Conservation (phyloP, 495 filamentous ascomycete genomes). For the Daldinia decipiens region DNA sequence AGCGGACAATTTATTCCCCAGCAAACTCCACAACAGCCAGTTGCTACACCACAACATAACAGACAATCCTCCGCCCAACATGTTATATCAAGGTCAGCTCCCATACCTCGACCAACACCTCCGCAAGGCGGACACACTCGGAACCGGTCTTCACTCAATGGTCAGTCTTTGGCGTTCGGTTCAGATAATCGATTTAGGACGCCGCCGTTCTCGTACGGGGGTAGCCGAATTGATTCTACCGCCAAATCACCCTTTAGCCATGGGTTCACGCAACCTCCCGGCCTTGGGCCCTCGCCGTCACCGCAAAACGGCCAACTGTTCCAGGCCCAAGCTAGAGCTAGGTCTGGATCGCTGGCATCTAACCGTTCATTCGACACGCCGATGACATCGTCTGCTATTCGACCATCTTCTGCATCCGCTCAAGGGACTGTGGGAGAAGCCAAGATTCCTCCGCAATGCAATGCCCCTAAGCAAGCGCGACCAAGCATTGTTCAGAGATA, state of each 20-base stretch:
- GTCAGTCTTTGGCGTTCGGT: slow-evolving; percentile 39
- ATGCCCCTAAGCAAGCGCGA: slow-evolving; percentile 26
- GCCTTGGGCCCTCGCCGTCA: slow-evolving; percentile 46
- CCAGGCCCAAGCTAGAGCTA: slow-evolving; percentile 47
- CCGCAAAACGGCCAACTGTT: slow-evolving; percentile 48
- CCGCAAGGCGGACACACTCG: slow-evolving; percentile 41
- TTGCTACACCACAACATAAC: slow-evolving; percentile 15
- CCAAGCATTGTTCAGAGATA: slow-evolving; percentile 57
- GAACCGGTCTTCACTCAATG: slow-evolving; percentile 44
- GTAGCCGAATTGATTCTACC: slow-evolving; percentile 38
- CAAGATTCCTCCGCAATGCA: slow-evolving; percentile 25
- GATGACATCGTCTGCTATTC: slow-evolving; percentile 48
- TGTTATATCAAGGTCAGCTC: slow-evolving; percentile 31
- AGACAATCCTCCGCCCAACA: slow-evolving; percentile 32
- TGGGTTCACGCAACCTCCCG: slow-evolving; percentile 47
- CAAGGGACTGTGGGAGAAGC: slow-evolving; percentile 41
- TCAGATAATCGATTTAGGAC: slow-evolving; percentile 47
- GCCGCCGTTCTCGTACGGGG: slow-evolving; percentile 48
- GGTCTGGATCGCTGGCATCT: slow-evolving; percentile 47
- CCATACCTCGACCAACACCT: slow-evolving; percentile 37
- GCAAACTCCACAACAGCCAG: neutral
- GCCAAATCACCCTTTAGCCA: slow-evolving; percentile 48
- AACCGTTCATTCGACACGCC: slow-evolving; percentile 48
- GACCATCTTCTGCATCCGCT: slow-evolving; percentile 44
- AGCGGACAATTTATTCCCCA: slow-evolving; percentile 1